Conservation (phyloP, 257 asterid species). For the Solanum etuberosum region DNA sequence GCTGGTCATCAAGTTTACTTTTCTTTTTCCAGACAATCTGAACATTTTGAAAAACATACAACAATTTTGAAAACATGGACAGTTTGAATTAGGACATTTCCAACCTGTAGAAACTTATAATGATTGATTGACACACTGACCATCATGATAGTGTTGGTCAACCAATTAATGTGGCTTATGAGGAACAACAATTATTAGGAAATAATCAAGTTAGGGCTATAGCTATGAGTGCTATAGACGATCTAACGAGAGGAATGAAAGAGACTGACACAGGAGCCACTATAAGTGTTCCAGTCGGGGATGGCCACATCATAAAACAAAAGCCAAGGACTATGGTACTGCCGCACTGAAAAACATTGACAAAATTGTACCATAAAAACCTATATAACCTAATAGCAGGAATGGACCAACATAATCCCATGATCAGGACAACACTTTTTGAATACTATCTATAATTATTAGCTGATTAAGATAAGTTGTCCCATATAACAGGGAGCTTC, state of each 20-base stretch:
- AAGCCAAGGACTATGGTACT: background rate
- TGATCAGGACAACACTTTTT: background rate
- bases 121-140: background rate
- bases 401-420: background rate
- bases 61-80: background rate
- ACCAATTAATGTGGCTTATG: background rate
- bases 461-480: background rate
- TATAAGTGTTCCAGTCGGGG: background rate
- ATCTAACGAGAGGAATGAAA: background rate
- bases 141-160: background rate
- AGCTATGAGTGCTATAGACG: background rate
- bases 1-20: background rate
- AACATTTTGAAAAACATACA: background rate
- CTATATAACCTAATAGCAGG: background rate
- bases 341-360: background rate
- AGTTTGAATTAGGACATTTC: background rate
- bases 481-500: background rate
- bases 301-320: background rate
- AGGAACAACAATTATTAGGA: background rate
- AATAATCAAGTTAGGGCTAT: background rate
- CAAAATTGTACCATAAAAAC: background rate
- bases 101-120: background rate
- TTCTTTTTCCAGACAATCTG: background rate
- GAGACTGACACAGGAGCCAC: background rate
- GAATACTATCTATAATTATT: background rate